Conservation (phyloP, 1,139 yeast genomes). For the Spencermartinsiella ligniputridi region DNA sequence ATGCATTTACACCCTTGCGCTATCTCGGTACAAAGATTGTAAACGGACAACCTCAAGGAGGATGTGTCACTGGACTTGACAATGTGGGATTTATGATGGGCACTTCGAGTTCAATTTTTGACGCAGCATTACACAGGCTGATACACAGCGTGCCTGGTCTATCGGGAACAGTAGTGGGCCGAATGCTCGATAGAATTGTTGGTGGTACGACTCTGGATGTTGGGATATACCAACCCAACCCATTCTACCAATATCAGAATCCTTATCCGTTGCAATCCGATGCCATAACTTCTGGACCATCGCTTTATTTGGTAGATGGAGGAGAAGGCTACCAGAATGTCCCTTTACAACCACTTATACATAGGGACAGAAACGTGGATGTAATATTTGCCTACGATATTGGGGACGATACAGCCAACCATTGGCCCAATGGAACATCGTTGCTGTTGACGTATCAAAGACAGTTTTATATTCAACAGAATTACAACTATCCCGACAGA, state of each 20-base stretch:
- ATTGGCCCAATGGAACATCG: constrained; percentile 66
- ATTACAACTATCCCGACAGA: constrained; percentile 30
- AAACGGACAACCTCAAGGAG: constrained; percentile 43
- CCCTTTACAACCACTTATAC: constrained; percentile 74
- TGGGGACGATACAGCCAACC: constrained; percentile 66
- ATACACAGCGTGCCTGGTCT: constrained; percentile 7
- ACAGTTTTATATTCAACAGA: constrained; percentile 40
- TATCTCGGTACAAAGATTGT: constrained; percentile 67
- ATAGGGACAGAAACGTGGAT: constrained; percentile 67
- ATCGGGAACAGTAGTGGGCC: constrained; percentile 32
- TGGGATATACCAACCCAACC: constrained; percentile 67
- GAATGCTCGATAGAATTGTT: constrained; percentile 17
- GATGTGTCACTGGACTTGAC: constrained; percentile 64
- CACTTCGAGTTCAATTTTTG: constrained; percentile 74
- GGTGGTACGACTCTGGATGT: constrained; percentile 45
- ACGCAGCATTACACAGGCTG: constrained; percentile 30
- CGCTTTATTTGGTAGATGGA: constrained; percentile 75
- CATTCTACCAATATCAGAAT: constrained; percentile 42
- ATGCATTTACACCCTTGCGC: constrained; percentile 60
- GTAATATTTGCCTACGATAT: constrained; percentile 79
- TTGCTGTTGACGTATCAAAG: constrained; percentile 51
- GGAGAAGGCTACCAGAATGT: constrained; percentile 81
- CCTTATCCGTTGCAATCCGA: constrained; percentile 5
- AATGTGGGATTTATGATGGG: constrained; percentile 75
- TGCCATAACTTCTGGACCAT: constrained; percentile 33